A percentile compares a stretch with the other conserved stretches of the same genome.
Evolutionary conservation across 805 yeast species (phyloP).

Genomic region (Ogataea parapolymorpha): DNA sequence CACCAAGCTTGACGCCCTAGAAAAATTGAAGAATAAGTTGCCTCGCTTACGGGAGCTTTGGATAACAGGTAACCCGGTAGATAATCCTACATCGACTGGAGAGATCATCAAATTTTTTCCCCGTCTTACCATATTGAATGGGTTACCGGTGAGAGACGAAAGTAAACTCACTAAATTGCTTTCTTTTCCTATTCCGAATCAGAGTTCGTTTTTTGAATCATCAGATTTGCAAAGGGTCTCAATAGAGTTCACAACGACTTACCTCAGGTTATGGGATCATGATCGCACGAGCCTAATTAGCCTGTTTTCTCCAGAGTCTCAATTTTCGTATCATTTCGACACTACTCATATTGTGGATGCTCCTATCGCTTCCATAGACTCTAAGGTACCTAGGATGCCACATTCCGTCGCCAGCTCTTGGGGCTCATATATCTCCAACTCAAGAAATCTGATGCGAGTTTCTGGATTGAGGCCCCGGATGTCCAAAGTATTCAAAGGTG

Average conservation of each 20-base stretch:
- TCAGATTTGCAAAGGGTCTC: constrained; percentile 65
- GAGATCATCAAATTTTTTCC: constrained; percentile 78
- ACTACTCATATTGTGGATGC: constrained; percentile 44
- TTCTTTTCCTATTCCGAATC: constrained; percentile 51
- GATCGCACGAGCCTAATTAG: constrained; percentile 66
- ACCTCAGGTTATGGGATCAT: constrained; percentile 75
- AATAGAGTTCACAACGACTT: constrained; percentile 75
- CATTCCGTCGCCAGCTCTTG: constrained; percentile 37
- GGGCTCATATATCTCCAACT: constrained; percentile 66
- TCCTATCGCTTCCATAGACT: not conserved
- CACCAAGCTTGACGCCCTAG: constrained; percentile 54
- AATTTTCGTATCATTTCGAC: constrained; percentile 79
- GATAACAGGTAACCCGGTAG: constrained; percentile 74
- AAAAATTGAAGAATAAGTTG: constrained; percentile 75
- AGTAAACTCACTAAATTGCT: constrained; percentile 48
- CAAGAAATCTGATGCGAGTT: constrained; percentile 73
- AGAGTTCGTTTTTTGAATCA: constrained; percentile 79
- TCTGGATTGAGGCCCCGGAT: constrained; percentile 52
- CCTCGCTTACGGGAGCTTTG: constrained; percentile 70
- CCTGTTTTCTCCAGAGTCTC: constrained; percentile 78
- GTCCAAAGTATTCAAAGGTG: constrained; percentile 65
- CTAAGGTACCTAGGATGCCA: constrained; percentile 1
- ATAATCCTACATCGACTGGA: constrained; percentile 42
- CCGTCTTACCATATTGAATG: constrained; percentile 73
- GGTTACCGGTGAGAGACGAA: constrained; percentile 74